phyloP scores from a whole-genome alignment of 768 basidiomycete species.

The Pulveroboletus sp. region DNA sequence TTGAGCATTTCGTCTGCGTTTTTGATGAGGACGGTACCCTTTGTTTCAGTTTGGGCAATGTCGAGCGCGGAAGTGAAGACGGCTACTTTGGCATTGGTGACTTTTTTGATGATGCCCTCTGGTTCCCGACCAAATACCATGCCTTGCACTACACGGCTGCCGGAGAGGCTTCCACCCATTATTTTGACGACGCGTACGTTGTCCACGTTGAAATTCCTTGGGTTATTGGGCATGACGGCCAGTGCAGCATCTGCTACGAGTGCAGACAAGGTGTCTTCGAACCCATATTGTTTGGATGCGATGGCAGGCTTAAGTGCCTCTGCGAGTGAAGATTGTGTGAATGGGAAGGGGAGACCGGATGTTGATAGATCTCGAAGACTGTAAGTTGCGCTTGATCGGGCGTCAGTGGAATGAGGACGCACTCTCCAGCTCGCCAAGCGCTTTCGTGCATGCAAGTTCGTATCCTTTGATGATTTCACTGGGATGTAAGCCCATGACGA shows the following conservation, averaged over 20 bases:
- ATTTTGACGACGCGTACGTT: constrained; percentile 98
- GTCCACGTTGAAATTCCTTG: constrained; percentile 95
- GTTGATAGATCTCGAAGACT: constrained; percentile 57
- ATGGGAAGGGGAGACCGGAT: constrained; percentile 63
- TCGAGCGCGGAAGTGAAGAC: constrained; percentile 94
- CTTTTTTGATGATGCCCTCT: constrained; percentile 85
- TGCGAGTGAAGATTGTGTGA: constrained; percentile 63
- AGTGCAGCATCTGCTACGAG: constrained; percentile 93
- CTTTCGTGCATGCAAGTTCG: constrained; percentile 83
- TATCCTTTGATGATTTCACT: constrained; percentile 95
- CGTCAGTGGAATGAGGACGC: constrained; percentile 39
- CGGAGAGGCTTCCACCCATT: constrained; percentile 85
- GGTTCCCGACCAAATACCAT: constrained; percentile 99
- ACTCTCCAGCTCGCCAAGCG: constrained; percentile 88
- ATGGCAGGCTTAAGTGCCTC: constrained; percentile 85
- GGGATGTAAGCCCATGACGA: constrained; percentile 96
- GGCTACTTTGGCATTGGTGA: constrained; percentile 83
- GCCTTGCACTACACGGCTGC: constrained; percentile 86
- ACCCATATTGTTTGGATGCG: constrained; percentile 96
- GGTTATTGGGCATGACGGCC: constrained; percentile 84
- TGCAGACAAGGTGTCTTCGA: constrained; percentile 73
- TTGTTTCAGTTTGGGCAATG: constrained; percentile 95
- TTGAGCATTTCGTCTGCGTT: constrained; percentile 96
- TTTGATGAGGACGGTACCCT: constrained; percentile 94
- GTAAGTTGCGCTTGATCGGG: constrained; percentile 12